Evolutionary conservation across 441 rosid genomes (phyloP).

Genomic region (Gossypium lobatum): DNA sequence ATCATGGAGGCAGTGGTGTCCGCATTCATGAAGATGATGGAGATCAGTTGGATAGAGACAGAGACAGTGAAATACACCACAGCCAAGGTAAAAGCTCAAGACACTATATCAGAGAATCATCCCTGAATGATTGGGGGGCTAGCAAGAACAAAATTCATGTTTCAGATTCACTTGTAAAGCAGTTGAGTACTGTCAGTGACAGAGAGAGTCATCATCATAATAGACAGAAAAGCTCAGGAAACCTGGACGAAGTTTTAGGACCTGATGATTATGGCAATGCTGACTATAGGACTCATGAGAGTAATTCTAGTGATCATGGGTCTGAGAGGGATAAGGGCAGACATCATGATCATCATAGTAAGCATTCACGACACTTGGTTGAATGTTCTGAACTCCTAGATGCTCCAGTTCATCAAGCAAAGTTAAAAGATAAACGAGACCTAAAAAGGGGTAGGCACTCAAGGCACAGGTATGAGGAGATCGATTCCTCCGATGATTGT

Average conservation of each 20-base stretch:
- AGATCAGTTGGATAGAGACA: constrained; percentile 11
- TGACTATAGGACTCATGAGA: background rate
- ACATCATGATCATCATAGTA: background rate
- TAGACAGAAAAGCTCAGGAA: background rate
- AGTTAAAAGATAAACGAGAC: background rate
- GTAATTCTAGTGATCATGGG: constrained; percentile 3
- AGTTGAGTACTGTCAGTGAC: background rate
- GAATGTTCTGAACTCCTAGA: constrained; percentile 2
- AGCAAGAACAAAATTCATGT: constrained; percentile 1
- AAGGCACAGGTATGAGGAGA: background rate
- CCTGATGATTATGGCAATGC: background rate
- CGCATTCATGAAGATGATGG: background rate
- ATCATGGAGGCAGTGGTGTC: constrained; percentile 8
- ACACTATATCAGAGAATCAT: constrained; percentile 4
- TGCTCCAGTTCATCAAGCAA: background rate
- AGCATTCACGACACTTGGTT: background rate
- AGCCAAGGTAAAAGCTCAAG: background rate
- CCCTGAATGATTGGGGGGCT: background rate
- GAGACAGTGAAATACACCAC: background rate
- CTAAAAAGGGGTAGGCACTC: background rate
- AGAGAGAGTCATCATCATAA: background rate
- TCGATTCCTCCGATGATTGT: background rate
- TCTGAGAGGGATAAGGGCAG: background rate
- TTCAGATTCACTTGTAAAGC: constrained; percentile 5
- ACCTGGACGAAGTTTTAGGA: background rate